A percentile compares a stretch with the other conserved stretches of the same genome.
Conservation (phyloP, 805 yeast genomes). For the Tetrapisispora arboricola region DNA sequence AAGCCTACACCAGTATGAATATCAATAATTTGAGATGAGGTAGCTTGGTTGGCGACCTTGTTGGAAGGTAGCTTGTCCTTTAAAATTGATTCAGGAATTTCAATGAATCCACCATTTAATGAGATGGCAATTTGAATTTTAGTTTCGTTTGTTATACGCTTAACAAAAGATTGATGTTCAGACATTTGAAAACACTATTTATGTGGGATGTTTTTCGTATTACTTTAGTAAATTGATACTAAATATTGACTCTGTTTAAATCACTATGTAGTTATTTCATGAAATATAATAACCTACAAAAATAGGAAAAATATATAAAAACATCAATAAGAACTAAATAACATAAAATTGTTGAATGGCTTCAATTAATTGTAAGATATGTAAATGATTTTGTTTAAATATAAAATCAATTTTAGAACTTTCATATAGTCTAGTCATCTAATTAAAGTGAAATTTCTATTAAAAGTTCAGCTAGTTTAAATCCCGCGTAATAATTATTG, state of each 20-base stretch:
- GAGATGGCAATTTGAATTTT: conserved; percentile 77
- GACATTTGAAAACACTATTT: conserved; percentile 11
- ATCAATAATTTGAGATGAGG: conserved; percentile 61
- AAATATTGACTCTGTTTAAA: too few species aligned
- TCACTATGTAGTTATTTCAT: too few species aligned
- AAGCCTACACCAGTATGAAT: conserved; percentile 92
- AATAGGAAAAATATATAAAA: too few species aligned
- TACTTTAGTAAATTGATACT: too few species aligned
- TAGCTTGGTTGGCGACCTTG: conserved; percentile 57
- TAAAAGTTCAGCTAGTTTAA: too few species aligned
- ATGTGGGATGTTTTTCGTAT: too few species aligned
- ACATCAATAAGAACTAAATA: too few species aligned
- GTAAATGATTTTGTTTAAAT: too few species aligned
- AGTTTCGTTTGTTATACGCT: conserved; percentile 83
- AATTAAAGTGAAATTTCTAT: not conserved
- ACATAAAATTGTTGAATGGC: too few species aligned
- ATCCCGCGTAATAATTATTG: not conserved
- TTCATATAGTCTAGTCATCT: not conserved
- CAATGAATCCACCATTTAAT: conserved; percentile 75
- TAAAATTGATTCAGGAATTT: conserved; percentile 51
- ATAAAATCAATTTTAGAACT: too few species aligned
- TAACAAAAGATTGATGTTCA: conserved; percentile 29
- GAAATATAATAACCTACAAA: too few species aligned
- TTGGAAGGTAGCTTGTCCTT: conserved; percentile 24
- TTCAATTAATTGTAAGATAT: too few species aligned